phyloP scores from a whole-genome alignment of 176 grass and related monocot species.

The Juncus inflexus region DNA sequence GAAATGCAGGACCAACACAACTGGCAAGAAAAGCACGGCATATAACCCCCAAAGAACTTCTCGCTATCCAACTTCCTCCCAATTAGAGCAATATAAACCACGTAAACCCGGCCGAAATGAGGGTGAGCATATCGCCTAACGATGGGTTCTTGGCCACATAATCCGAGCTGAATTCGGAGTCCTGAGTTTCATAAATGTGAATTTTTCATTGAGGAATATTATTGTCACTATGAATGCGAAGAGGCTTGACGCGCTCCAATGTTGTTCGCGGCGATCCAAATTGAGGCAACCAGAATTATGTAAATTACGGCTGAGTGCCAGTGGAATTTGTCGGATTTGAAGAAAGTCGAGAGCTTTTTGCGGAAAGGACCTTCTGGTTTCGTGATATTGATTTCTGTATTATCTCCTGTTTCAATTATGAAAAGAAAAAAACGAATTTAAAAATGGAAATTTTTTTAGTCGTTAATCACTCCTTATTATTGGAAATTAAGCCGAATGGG shows the following conservation, averaged over 20 bases:
- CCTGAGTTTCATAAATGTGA: constrained; percentile 89
- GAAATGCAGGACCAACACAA: constrained; percentile 75
- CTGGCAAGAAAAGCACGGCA: constrained; percentile 81
- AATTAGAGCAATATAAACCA: constrained; percentile 89
- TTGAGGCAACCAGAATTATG: constrained; percentile 68
- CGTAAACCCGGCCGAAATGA: constrained; percentile 84
- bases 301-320: constrained; percentile 84
- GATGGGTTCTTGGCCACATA: constrained; percentile 71
- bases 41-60: constrained; percentile 92
- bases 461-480: background rate
- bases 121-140: constrained; percentile 71
- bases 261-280: constrained; percentile 98
- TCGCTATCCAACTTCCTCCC: constrained; percentile 84
- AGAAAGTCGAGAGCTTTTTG: constrained; percentile 27
- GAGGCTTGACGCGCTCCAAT: constrained; percentile 77
- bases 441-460: background rate
- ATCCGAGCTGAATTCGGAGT: constrained; percentile 54
- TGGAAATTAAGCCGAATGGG: background rate
- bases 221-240: constrained; percentile 88
- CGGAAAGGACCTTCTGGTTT: constrained; percentile 9
- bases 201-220: constrained; percentile 80
- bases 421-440: constrained; percentile 1
- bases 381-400: constrained; percentile 3
- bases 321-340: constrained; percentile 41
- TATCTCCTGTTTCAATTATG: background rate